Evolutionary conservation across 768 basidiomycete genomes (phyloP).

Genomic region (Suillus ampliporus): DNA sequence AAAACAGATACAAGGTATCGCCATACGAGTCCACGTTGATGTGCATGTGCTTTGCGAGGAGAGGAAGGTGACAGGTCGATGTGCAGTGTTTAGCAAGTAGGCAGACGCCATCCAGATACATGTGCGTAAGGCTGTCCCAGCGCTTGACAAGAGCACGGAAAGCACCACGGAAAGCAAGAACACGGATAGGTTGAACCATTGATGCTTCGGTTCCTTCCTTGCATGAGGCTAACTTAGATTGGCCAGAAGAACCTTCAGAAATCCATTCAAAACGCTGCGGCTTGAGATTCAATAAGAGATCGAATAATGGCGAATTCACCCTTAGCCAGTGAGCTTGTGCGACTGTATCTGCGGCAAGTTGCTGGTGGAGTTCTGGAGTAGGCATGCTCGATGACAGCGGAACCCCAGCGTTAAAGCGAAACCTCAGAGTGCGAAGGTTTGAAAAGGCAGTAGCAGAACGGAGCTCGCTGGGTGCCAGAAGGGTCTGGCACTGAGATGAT

Average conservation of each 20-base stretch:
- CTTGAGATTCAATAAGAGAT: slow-evolving; percentile 7
- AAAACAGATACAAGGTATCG: not conserved
- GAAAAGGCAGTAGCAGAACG: not conserved
- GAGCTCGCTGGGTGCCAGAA: slow-evolving; percentile 3
- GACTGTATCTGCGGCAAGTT: not conserved
- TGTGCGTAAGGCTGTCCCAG: slow-evolving; percentile 9
- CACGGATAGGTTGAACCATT: not conserved
- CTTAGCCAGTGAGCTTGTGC: not conserved
- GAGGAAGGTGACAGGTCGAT: not conserved
- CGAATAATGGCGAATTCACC: slow-evolving; percentile 10
- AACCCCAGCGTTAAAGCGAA: slow-evolving; percentile 4
- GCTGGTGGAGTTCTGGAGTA: not conserved
- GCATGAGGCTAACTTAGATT: not conserved
- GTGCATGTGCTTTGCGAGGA: slow-evolving; percentile 7
- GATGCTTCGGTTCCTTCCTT: not conserved
- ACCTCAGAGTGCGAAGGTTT: slow-evolving; percentile 11
- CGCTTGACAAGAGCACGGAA: slow-evolving; percentile 7
- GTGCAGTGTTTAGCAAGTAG: slow-evolving; percentile 1
- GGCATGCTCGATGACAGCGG: not conserved
- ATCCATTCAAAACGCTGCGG: slow-evolving; percentile 14
- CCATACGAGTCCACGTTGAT: not conserved
- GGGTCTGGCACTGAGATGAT: not conserved
- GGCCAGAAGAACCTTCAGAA: not conserved
- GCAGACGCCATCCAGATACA: slow-evolving; percentile 12
- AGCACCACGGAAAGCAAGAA: slow-evolving; percentile 3